Conservation (phyloP, 2,329 filamentous ascomycete species). For the Bertia moriformis region DNA sequence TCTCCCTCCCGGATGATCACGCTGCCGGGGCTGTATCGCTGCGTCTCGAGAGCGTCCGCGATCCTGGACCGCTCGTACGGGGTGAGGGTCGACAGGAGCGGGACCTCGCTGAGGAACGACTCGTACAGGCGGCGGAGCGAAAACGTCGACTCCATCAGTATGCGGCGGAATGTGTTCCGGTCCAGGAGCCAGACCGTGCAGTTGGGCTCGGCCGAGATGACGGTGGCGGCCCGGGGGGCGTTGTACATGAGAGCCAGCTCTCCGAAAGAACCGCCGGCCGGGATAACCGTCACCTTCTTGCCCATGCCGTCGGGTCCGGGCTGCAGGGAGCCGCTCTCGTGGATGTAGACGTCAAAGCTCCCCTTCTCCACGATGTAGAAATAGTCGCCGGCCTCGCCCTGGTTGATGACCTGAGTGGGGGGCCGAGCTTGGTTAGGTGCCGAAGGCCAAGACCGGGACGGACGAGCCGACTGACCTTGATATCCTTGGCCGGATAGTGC, state of each 20-base stretch:
- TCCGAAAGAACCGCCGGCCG: slow-evolving; percentile 83
- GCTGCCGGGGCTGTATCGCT: slow-evolving; percentile 67
- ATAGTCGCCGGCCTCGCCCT: slow-evolving; percentile 91
- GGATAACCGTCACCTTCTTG: slow-evolving; percentile 64
- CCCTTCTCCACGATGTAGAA: slow-evolving; percentile 96
- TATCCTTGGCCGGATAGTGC: slow-evolving; percentile 79
- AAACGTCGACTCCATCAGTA: slow-evolving; percentile 96
- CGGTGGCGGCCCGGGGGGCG: slow-evolving; percentile 84
- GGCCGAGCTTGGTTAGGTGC: slow-evolving; percentile 9
- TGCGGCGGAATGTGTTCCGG: slow-evolving; percentile 89
- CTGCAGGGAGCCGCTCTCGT: slow-evolving; percentile 61
- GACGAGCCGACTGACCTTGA: slow-evolving; percentile 28
- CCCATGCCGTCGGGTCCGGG: slow-evolving; percentile 73
- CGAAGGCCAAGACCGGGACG: background rate
- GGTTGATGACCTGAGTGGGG: slow-evolving; percentile 69
- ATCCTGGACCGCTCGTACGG: slow-evolving; percentile 94
- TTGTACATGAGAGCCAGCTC: slow-evolving; percentile 98
- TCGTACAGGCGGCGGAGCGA: slow-evolving; percentile 94
- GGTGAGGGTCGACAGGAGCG: slow-evolving; percentile 68
- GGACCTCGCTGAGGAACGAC: slow-evolving; percentile 86
- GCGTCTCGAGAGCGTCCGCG: slow-evolving; percentile 83
- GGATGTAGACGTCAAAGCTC: slow-evolving; percentile 81
- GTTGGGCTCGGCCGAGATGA: slow-evolving; percentile 64
- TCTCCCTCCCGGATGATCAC: slow-evolving; percentile 85
- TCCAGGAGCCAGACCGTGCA: slow-evolving; percentile 90